These are phyloP conservation scores for Candida dajiaensis DNA, from an alignment of 805 yeast species.

Conservation along the genomic window DNA sequence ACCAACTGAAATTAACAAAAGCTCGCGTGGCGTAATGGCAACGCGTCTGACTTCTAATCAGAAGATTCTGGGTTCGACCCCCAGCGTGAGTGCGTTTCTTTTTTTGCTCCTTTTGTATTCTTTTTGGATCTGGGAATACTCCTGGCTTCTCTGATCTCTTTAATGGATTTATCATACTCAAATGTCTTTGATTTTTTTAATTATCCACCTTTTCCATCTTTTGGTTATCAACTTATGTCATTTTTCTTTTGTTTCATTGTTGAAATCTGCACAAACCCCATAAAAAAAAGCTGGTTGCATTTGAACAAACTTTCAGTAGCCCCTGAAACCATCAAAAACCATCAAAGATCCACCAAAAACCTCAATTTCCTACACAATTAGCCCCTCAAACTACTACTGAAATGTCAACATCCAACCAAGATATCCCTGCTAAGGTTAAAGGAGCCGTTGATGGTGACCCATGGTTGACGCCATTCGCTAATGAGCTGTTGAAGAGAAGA, in stretches of 20 bases:
- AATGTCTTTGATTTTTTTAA: too few species aligned
- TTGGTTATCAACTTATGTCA: background rate
- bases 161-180: background rate
- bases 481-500: constrained; percentile 65
- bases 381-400: background rate
- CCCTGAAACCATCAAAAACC: background rate
- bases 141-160: too few species aligned
- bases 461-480: constrained; percentile 74
- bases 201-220: too few species aligned
- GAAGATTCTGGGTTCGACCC: constrained; percentile 48
- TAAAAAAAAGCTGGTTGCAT: background rate
- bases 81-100: constrained; percentile 37
- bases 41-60: constrained; percentile 29
- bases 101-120: constrained; percentile 2
- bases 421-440: constrained; percentile 14
- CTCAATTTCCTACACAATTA: too few species aligned
- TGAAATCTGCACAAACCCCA: background rate
- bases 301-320: background rate
- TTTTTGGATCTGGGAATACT: too few species aligned
- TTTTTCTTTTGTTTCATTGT: background rate
- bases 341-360: too few species aligned
- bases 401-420: background rate
- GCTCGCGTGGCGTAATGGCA: constrained; percentile 17
- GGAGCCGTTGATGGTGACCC: constrained; percentile 76
- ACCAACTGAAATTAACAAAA: background rate